Evolutionary conservation across 768 basidiomycete species (phyloP).

Genomic region (Lanmaoa rubissima): DNA sequence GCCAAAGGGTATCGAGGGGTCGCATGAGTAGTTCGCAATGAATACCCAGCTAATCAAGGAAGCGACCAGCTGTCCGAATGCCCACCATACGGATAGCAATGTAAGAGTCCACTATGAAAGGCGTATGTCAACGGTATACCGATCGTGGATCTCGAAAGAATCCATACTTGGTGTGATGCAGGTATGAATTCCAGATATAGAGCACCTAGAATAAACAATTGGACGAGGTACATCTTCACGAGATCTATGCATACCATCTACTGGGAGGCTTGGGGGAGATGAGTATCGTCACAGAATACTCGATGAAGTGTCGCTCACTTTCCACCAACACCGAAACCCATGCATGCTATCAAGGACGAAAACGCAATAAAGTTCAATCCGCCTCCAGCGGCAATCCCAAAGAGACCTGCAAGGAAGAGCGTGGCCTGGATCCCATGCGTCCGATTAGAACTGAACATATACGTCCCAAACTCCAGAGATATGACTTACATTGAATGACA

Average conservation of each 20-base stretch:
- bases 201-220: constrained; percentile 33
- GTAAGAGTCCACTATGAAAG: constrained; percentile 49
- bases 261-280: constrained; percentile 35
- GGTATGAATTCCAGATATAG: constrained; percentile 47
- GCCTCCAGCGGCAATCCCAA: constrained; percentile 50
- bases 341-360: constrained; percentile 43
- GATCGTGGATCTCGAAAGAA: neutral
- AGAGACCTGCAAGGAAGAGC: constrained; percentile 41
- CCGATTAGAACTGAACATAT: neutral
- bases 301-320: constrained; percentile 36
- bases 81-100: constrained; percentile 55
- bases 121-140: neutral
- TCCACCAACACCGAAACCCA: constrained; percentile 52
- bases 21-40: constrained; percentile 55
- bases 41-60: constrained; percentile 55
- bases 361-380: constrained; percentile 46
- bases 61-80: constrained; percentile 48
- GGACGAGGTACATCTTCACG: neutral
- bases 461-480: neutral
- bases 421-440: constrained; percentile 23
- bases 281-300: constrained; percentile 19
- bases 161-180: constrained; percentile 36
- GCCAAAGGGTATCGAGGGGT: constrained; percentile 27
- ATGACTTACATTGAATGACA: constrained; percentile 41
- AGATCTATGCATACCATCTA: constrained; percentile 39